Conservation (phyloP, 164 flowering plant species). For the Chimonanthus praecox region DNA sequence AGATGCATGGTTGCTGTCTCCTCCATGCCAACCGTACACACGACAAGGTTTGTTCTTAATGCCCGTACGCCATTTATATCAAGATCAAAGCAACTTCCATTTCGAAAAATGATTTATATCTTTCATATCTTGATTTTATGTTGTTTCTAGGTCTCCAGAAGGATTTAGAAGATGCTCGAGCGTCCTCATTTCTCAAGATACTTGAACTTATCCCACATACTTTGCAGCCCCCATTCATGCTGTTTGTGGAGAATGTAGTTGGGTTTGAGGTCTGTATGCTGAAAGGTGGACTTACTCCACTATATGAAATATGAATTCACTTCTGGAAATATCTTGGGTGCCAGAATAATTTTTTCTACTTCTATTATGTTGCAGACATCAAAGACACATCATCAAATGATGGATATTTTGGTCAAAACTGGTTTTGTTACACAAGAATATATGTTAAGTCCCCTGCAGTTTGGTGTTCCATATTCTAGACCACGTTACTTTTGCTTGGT, state of each 20-base stretch:
- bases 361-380: conserved; percentile 53
- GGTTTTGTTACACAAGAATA: conserved; percentile 71
- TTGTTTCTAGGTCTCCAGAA: conserved; percentile 69
- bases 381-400: conserved; percentile 74
- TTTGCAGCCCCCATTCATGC: conserved; percentile 54
- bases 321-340: not conserved
- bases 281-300: not conserved
- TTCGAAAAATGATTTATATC: not conserved
- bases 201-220: conserved; percentile 63
- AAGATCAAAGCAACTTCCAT: not conserved
- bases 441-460: conserved; percentile 84
- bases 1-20: conserved; percentile 90
- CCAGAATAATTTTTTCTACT: not conserved
- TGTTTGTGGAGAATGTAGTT: conserved; percentile 96
- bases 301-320: not conserved
- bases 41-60: conserved; percentile 68
- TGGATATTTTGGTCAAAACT: conserved; percentile 45
- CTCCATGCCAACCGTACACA: conserved; percentile 99
- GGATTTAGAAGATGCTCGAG: conserved; percentile 90
- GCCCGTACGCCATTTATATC: not conserved
- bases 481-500: conserved; percentile 99
- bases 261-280: conserved; percentile 84
- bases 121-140: not conserved
- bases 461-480: conserved; percentile 93
- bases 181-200: conserved; percentile 80